Base-by-base conservation (phyloP, 2,329 filamentous ascomycete species). In the Cyanodermella asteris region DNA sequence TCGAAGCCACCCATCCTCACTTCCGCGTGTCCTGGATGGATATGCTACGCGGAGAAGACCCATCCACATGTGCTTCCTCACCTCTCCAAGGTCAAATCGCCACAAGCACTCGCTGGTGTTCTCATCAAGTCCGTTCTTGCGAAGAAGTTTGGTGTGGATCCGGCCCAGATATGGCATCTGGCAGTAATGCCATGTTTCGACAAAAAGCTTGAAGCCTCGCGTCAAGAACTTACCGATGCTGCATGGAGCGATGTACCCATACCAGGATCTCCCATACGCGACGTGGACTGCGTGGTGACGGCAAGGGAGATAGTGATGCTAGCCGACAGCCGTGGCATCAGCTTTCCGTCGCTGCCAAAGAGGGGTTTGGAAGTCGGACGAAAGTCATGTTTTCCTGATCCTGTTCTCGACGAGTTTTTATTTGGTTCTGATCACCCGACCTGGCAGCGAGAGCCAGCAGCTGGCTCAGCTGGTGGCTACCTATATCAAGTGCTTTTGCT, bases 151-250 rank as follows among this genome's bases (percentile, higher is more conserved):
- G 66, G 66, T 17, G 68, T 93, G 24, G 49, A 72, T 1, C 74
- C 81, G 0, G 69, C 72, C 33, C 67, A 71, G 36, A 81, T 97
- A 44, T 97, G 84, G 78, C 84, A 94, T 47, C 50, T 94, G 26
- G 80, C 84, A 8, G 61, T 97, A 22, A 97, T 97, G 87, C 87
- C 87, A 12, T 97, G 87, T 47, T 94, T 97, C 46, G 87, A 97
- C 48, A 97, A 97, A 57, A 97, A 97, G 49, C 63, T 97, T 15
- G 87, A 97, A 51, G 87, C 87, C 5, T 91, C 81, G 38, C 71
- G 87, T 26, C 73, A 81, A 46, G 87, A 97, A 48, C 63, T 97
- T 19, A 94, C 82, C 1, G 75, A 84, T 42, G 53, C 62, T 5
- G 64, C 67, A 10, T 93, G 82, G 82, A 16, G 24, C 2, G 55